Percentiles rank a stretch among this genome's conserved stretches.
Conservation (phyloP, 805 yeast species). For the Alloascoidea hylecoeti region DNA sequence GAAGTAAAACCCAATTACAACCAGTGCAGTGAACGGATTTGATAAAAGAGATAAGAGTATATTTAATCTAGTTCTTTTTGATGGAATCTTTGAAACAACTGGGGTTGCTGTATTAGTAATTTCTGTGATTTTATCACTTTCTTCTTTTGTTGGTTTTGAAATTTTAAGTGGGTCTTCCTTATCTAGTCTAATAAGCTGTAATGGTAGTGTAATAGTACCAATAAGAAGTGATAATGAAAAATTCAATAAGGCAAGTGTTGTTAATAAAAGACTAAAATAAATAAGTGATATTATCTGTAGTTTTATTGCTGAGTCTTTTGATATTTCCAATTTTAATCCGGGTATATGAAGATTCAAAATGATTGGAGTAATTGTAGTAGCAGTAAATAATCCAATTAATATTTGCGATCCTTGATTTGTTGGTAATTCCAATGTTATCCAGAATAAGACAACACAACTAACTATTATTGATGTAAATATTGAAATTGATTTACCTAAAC, state of each 20-base stretch:
- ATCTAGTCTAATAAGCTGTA: conserved; percentile 42
- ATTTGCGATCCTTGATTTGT: background rate
- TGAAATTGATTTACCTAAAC: conserved; percentile 13
- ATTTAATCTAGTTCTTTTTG: conserved; percentile 15
- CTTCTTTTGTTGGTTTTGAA: conserved; percentile 3
- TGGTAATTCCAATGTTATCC: conserved; percentile 5
- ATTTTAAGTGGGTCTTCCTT: conserved; percentile 3
- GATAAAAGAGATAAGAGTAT: conserved; percentile 24
- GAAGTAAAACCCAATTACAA: conserved; percentile 16
- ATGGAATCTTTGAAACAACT: conserved; percentile 12
- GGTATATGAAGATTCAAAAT: no score
- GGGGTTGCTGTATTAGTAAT: conserved; percentile 12
- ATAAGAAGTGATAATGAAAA: conserved; percentile 67
- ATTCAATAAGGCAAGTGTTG: conserved; percentile 68
- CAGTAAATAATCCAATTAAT: background rate
- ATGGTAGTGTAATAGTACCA: conserved; percentile 62
- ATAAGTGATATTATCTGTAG: conserved; percentile 35
- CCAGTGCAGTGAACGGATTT: conserved; percentile 34
- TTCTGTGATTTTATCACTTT: no score
- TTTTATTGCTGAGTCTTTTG: conserved; percentile 5
- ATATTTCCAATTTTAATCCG: conserved; percentile 1
- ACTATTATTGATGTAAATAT: conserved; percentile 17
- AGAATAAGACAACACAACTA: conserved; percentile 13
- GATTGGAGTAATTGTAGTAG: background rate
- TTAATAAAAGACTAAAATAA: conserved; percentile 51